A percentile compares a stretch with the other conserved stretches of the same genome.
Conservation (phyloP, 495 filamentous ascomycete species). For the Aspergillus sparsus region DNA sequence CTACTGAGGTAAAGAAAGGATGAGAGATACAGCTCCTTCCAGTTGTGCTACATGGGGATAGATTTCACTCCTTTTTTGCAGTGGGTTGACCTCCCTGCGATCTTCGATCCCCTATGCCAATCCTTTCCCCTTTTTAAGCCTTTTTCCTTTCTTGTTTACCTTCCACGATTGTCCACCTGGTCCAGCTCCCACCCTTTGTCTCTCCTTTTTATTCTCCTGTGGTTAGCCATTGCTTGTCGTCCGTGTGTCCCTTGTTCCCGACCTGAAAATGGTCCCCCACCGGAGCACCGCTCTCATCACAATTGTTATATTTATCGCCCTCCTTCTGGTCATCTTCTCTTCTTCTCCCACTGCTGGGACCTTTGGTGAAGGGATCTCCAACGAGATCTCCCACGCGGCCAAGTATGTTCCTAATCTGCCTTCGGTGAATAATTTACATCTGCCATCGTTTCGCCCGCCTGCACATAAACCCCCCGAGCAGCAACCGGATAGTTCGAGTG, state of each 20-base stretch:
- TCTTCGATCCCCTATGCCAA: too few species aligned
- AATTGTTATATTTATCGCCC: slow-evolving; percentile 44
- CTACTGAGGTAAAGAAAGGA: too few species aligned
- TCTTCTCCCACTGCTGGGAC: slow-evolving; percentile 38
- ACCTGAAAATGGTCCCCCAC: slow-evolving; percentile 43
- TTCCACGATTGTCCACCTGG: not conserved
- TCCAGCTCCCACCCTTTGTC: not conserved
- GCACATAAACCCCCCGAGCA: slow-evolving; percentile 79
- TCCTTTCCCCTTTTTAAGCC: too few species aligned
- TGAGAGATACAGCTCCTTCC: too few species aligned
- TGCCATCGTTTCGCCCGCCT: slow-evolving; percentile 60
- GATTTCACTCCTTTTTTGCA: too few species aligned
- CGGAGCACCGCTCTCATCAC: slow-evolving; percentile 45
- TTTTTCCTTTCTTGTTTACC: too few species aligned
- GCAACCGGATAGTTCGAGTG: slow-evolving; percentile 75
- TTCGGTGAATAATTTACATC: slow-evolving; percentile 37
- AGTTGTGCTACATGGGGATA: too few species aligned
- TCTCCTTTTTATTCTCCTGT: not conserved
- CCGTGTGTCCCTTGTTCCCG: slow-evolving; percentile 1
- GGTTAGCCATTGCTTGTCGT: slow-evolving; percentile 11
- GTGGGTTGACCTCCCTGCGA: too few species aligned
- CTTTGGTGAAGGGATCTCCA: slow-evolving; percentile 27
- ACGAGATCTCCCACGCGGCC: slow-evolving; percentile 33
- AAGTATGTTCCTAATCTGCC: slow-evolving; percentile 48
- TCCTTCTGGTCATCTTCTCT: slow-evolving; percentile 50